A percentile compares a stretch with the other conserved stretches of the same genome.
phyloP scores from a whole-genome alignment of 2,329 filamentous ascomycete species.

The Aureobasidium sp. region DNA sequence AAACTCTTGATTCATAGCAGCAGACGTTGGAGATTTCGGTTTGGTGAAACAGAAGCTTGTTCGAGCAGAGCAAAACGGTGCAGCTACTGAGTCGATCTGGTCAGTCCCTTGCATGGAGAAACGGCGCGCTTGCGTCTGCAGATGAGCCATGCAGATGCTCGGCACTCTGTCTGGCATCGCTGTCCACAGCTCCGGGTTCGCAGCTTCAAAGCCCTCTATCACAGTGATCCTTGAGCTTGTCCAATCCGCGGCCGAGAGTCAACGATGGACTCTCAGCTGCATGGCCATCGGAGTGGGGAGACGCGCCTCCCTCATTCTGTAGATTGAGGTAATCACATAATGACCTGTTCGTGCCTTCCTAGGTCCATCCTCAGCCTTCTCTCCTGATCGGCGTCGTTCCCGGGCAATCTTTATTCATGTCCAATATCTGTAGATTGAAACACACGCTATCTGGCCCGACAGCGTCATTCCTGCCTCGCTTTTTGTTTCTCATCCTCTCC shows the following conservation, averaged over 20 bases:
- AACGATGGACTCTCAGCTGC: background rate
- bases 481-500: background rate
- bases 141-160: background rate
- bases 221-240: background rate
- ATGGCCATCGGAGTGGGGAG: background rate
- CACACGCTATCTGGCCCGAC: background rate
- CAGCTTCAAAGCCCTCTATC: background rate
- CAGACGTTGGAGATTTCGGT: background rate
- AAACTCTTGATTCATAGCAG: background rate
- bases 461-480: background rate
- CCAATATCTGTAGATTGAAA: constrained; percentile 1
- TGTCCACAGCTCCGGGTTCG: constrained; percentile 4
- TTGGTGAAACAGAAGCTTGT: constrained; percentile 8
- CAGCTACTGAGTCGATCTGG: constrained; percentile 3
- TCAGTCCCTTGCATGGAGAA: constrained; percentile 10
- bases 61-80: background rate
- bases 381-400: constrained; percentile 4
- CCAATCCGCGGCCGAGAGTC: background rate
- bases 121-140: background rate
- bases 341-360: constrained; percentile 2
- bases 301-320: background rate
- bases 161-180: background rate
- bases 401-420: constrained; percentile 6
- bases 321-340: constrained; percentile 1
- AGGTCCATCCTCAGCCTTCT: background rate